Conservation (phyloP, 306 rosid species). For the Cucurbita moschata region DNA sequence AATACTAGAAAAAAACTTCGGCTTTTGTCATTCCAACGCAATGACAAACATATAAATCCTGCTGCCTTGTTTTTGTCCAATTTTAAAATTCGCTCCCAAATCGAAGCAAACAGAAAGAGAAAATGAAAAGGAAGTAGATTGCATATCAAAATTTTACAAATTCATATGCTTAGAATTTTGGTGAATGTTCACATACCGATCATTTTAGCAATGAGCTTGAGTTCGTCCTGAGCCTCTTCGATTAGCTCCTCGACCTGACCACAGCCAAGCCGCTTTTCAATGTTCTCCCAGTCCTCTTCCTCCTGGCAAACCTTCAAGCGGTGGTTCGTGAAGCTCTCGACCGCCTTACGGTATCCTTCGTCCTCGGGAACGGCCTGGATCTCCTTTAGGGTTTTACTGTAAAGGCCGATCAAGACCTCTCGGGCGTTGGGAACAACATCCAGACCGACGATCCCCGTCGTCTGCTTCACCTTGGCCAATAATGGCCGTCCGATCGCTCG, state of each 20-base stretch:
- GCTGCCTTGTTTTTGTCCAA: background rate
- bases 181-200: constrained; percentile 29
- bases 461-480: constrained; percentile 69
- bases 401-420: constrained; percentile 59
- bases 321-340: constrained; percentile 66
- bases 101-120: background rate
- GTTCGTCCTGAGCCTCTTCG: constrained; percentile 86
- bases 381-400: constrained; percentile 65
- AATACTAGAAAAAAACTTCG: no score
- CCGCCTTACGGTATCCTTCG: constrained; percentile 88
- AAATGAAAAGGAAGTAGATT: background rate
- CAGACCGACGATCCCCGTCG: constrained; percentile 78
- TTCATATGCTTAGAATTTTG: background rate
- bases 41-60: background rate
- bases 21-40: background rate
- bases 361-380: constrained; percentile 76
- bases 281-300: constrained; percentile 67
- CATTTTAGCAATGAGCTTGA: constrained; percentile 57
- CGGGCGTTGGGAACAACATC: constrained; percentile 85
- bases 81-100: background rate
- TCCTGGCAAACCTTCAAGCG: constrained; percentile 66
- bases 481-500: constrained; percentile 71
- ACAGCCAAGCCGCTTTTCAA: constrained; percentile 62
- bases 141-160: background rate
- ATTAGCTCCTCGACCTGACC: constrained; percentile 96